A percentile compares a stretch with the other conserved stretches of the same genome.
Conservation (phyloP, 768 basidiomycete species). For the Boletales sp. region DNA sequence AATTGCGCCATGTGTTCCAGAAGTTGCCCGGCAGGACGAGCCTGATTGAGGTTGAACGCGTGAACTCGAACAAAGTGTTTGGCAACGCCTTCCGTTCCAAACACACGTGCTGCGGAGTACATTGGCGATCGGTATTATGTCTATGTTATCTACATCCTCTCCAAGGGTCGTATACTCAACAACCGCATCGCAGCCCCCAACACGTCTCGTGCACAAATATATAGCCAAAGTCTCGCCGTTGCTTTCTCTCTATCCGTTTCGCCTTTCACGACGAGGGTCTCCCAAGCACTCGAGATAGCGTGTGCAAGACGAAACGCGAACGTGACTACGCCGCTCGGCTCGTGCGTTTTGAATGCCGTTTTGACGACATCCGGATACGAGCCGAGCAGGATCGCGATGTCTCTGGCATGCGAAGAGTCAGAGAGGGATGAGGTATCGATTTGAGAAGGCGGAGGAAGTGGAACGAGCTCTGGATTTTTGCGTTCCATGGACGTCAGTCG, state of each 20-base stretch:
- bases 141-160: conserved; percentile 68
- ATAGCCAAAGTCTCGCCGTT: conserved; percentile 83
- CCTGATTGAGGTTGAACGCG: no score
- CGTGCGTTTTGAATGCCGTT: conserved; percentile 77
- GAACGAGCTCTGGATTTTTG: conserved; percentile 84
- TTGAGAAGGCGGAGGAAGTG: conserved; percentile 65
- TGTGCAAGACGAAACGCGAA: conserved; percentile 86
- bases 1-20: neutral
- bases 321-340: conserved; percentile 89
- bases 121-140: no score
- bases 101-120: neutral
- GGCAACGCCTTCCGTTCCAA: conserved; percentile 16
- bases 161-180: conserved; percentile 84
- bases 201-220: conserved; percentile 87
- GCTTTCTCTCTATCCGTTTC: conserved; percentile 76
- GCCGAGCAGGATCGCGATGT: conserved; percentile 83
- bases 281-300: conserved; percentile 90
- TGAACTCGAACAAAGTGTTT: no score
- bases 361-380: conserved; percentile 91
- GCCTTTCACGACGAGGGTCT: conserved; percentile 81
- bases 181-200: conserved; percentile 81
- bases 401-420: conserved; percentile 69
- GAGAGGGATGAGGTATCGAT: conserved; percentile 68
- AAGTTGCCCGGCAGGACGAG: no score
- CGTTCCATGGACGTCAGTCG: conserved; percentile 87